Evolutionary conservation across 352 stramenopile species (phyloP), one percentile per base, ranked within the genome.

Genomic region (Pythium inflatum): DNA sequence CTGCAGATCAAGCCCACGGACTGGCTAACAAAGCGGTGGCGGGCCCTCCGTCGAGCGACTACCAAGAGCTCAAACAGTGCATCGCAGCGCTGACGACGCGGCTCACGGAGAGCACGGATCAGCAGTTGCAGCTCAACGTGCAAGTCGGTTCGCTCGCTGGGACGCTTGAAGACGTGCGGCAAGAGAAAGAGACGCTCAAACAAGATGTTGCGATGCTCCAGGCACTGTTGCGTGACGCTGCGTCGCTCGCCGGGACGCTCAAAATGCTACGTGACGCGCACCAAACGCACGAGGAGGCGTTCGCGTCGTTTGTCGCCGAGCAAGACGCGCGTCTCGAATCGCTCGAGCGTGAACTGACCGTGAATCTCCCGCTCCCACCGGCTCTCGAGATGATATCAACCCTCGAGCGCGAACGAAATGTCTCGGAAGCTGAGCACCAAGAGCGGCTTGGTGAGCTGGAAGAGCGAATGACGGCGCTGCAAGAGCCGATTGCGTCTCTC

Each of bases 181-280:
- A 40, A n/a, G 50, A 57, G 20, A 57, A 40, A 13, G 50, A 41
- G 18, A 22, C 18, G 14, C 50, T 57, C 50, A 38, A 57, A 8
- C 50, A 43, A 36, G 50, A 57, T 30, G 50, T 57, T 12, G 30
- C 28, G 27, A 43, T 16, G 50, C 50, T 65, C 9, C 41, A 65
- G 43, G 30, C 43, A n/a, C 30, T 57, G 43, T 31, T 56, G 4
- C 46, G 46, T 5, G 59, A 66, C n/a, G 59, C 59, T 14, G 45
- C 59, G 20, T 66, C 59, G 31, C 59, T 66, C 18, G 59, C 59
- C 7, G 46, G 45, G 3, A 66, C 59, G 33, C 31, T 66, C 22
- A 27, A 25, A 12, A 1, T 28, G 5, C 24, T 66, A 7, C 33
- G 59, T 3, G 59, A 57, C 18, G 12, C 59, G 11, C 59, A 66